These are phyloP conservation scores for Sporothrix dimorphospora DNA, from an alignment of 2,329 filamentous ascomycete genomes.

Conservation along the genomic window DNA sequence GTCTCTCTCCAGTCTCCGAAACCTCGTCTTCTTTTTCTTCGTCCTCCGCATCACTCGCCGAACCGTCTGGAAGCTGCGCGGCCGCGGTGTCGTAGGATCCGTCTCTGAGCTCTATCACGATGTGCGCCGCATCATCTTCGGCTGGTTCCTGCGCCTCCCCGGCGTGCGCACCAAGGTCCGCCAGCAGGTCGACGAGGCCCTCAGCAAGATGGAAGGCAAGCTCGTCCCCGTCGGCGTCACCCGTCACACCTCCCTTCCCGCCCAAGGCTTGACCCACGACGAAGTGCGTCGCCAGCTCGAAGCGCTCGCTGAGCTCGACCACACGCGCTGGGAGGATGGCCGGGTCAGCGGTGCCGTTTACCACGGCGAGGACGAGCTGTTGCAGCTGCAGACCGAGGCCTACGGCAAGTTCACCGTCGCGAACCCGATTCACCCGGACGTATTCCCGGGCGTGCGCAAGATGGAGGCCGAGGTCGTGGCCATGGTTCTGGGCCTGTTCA, in stretches of 20 bases:
- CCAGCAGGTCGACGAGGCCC: slow-evolving; percentile 77
- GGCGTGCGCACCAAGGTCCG: slow-evolving; percentile 86
- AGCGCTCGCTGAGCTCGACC: slow-evolving; percentile 80
- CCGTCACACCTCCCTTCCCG: slow-evolving; percentile 75
- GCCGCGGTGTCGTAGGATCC: slow-evolving; percentile 83
- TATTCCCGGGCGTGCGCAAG: slow-evolving; percentile 96
- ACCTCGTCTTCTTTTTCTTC: slow-evolving; percentile 88
- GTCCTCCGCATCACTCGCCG: slow-evolving; percentile 80
- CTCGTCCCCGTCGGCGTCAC: slow-evolving; percentile 71
- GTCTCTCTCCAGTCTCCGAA: slow-evolving; percentile 64
- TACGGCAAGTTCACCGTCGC: slow-evolving; percentile 93
- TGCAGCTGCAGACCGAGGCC: slow-evolving; percentile 86
- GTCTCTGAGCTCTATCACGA: slow-evolving; percentile 73
- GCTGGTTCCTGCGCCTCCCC: slow-evolving; percentile 81
- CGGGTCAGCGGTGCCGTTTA: slow-evolving; percentile 94
- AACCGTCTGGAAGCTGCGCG: slow-evolving; percentile 80
- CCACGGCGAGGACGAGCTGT: slow-evolving; percentile 81
- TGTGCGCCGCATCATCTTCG: slow-evolving; percentile 74
- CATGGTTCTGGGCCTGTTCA: slow-evolving; percentile 90
- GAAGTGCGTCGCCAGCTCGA: slow-evolving; percentile 78
- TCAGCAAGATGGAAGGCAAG: slow-evolving; percentile 81
- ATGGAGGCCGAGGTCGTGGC: slow-evolving; percentile 98
- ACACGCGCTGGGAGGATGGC: slow-evolving; percentile 96
- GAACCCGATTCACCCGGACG: slow-evolving; percentile 96
- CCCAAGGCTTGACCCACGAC: slow-evolving; percentile 80